Evolutionary conservation across 371 early-diverging fungal species (phyloP), one percentile per base, ranked within the genome.

Genomic region (Mortierella sp.): DNA sequence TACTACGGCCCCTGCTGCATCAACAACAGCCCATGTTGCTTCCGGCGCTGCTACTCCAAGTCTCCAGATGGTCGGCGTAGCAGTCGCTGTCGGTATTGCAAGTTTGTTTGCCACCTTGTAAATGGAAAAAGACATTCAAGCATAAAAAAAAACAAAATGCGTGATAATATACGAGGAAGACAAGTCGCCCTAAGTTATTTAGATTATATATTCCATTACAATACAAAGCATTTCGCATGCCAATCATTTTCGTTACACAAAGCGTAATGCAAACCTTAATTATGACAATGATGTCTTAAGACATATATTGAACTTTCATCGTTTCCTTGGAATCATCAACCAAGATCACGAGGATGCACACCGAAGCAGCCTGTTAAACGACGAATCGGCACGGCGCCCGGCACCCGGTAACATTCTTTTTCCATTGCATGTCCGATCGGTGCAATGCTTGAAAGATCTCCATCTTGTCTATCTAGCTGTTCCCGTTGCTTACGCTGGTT

Each of bases 41-140:
- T 49, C 43, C 8, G 24, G 64, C 54, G 37, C 51, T 35, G 8
- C 59, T 6, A 6, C 18, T n/a, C 52, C 5, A n/a, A 39, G 60
- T 39, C 32, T 62, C 40, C 43, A 52, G 43, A 62, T 69, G 62
- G 28, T n/a, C 16, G 37, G 47, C 18, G 57, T 68, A 11, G 35
- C 54, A 40, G 52, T 43, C 9, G 58, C 55, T 51, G 22, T 68
- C 5, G 58, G 37, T 9, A 0, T 63, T 16, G 57, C 60, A 10
- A 39, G 62, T 14, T 45, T 64, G 35, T 64, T 68, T 51, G 55
- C 32, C 45, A 26, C 49, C 24, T 26, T 65, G 24, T 65, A 60
- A 39, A 60, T 9, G 1, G 22, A 32, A 35, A 58, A 18, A 60
- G 20, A n/a, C 14, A 59, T 14, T 1, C 47, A 63, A 39, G 30